These are phyloP conservation scores for Wickerhamiella vanderwaltii DNA, from an alignment of 805 yeast species.

Conservation along the genomic window DNA sequence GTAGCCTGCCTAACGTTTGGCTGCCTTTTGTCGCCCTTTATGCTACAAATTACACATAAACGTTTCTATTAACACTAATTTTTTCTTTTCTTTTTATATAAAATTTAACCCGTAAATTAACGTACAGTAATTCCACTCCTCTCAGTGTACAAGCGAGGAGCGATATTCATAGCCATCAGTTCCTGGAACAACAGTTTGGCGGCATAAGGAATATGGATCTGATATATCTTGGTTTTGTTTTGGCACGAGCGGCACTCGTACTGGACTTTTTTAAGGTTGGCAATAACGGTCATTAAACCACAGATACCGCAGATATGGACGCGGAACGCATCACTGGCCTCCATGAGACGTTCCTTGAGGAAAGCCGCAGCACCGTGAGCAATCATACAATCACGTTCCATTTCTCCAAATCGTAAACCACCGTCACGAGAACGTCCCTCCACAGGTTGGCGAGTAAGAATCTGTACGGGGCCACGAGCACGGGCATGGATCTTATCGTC, in stretches of 20 bases:
- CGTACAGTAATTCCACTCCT: constrained; percentile 45
- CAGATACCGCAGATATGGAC: constrained; percentile 97
- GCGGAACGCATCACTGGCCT: constrained; percentile 97
- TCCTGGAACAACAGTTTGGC: constrained; percentile 97
- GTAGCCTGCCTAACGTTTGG: too few relatives aligned
- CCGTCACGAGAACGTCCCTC: constrained; percentile 99
- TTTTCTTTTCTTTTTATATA: background rate
- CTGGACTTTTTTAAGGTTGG: constrained; percentile 93
- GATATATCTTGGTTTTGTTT: constrained; percentile 95
- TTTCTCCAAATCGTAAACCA: constrained; percentile 97
- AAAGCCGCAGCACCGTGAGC: constrained; percentile 99
- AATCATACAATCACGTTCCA: constrained; percentile 99
- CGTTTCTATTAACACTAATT: constrained; percentile 1
- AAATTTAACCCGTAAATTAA: background rate
- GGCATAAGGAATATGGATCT: constrained; percentile 95
- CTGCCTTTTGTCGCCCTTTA: too few relatives aligned
- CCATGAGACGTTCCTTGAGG: constrained; percentile 95
- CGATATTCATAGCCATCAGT: constrained; percentile 98
- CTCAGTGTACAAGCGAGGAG: constrained; percentile 95
- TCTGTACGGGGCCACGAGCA: constrained; percentile 98
- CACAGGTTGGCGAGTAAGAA: constrained; percentile 94
- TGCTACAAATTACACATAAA: background rate
- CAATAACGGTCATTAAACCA: constrained; percentile 96
- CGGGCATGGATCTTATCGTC: constrained; percentile 98
- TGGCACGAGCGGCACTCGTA: constrained; percentile 98